Conservation (phyloP, 2,329 filamentous ascomycete species). For the Aspergillus sp. region DNA sequence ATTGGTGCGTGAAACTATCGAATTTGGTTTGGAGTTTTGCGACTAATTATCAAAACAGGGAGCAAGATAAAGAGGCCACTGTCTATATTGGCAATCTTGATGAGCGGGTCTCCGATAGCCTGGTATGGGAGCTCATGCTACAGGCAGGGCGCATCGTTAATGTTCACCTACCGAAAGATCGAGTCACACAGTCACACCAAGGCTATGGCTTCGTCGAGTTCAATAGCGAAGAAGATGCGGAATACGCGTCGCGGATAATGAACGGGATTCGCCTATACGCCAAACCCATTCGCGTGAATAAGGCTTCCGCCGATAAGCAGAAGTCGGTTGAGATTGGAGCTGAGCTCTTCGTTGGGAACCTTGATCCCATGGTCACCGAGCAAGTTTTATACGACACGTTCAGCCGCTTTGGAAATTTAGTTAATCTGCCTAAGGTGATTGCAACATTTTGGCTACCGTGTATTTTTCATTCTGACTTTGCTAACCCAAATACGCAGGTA, state of each 20-base stretch:
- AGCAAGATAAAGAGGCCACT: conserved; percentile 97
- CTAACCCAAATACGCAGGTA: conserved; percentile 44
- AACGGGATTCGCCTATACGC: conserved; percentile 92
- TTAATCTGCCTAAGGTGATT: conserved; percentile 77
- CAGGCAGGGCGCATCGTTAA: conserved; percentile 97
- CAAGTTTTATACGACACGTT: conserved; percentile 96
- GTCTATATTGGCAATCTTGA: conserved; percentile 99
- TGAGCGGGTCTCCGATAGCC: conserved; percentile 85
- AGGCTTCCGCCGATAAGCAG: conserved; percentile 89
- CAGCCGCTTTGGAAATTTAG: conserved; percentile 81
- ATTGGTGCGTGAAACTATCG: conserved; percentile 60
- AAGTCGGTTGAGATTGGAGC: conserved; percentile 91
- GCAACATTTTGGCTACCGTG: background rate
- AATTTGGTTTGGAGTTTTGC: background rate
- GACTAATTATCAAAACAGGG: conserved; percentile 55
- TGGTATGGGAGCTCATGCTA: conserved; percentile 97
- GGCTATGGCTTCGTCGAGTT: conserved; percentile 99
- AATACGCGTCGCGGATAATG: conserved; percentile 95
- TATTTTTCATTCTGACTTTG: background rate
- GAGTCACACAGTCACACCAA: conserved; percentile 94
- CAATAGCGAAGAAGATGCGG: conserved; percentile 89
- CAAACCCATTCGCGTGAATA: conserved; percentile 96
- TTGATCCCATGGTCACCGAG: conserved; percentile 92
- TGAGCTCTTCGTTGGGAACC: conserved; percentile 93
- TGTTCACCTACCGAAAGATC: conserved; percentile 96